These are phyloP conservation scores for Discostella stelligeroides DNA, from an alignment of 108 stramenopile genomes.

Conservation along the genomic window DNA sequence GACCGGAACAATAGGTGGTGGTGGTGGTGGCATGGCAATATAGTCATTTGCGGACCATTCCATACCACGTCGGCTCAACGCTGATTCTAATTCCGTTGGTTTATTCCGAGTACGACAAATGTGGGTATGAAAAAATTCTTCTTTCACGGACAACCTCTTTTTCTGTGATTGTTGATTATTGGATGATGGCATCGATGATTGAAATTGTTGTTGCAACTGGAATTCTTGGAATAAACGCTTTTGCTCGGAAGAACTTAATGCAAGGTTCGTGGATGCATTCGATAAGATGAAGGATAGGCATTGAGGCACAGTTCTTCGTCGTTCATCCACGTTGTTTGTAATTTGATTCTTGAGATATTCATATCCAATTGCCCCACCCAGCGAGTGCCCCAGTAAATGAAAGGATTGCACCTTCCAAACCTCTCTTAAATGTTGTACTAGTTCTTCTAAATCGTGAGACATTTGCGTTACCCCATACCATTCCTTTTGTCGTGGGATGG, in stretches of 20 bases:
- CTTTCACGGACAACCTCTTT: neutral
- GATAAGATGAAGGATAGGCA: constrained; percentile 45
- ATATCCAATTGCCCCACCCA: constrained; percentile 46
- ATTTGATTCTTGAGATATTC: constrained; percentile 27
- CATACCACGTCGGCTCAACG: constrained; percentile 34
- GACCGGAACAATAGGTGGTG: neutral
- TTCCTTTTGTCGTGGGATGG: constrained; percentile 34
- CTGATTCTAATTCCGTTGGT: constrained; percentile 28
- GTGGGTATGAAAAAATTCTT: constrained; percentile 29
- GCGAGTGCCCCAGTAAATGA: constrained; percentile 45
- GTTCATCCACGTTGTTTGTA: neutral
- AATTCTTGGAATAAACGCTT: constrained; percentile 26
- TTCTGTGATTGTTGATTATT: neutral
- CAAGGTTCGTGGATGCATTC: constrained; percentile 44
- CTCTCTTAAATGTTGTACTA: constrained; percentile 28
- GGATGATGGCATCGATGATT: constrained; percentile 11
- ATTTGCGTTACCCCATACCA: constrained; percentile 37
- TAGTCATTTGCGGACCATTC: constrained; percentile 43
- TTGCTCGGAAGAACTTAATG: constrained; percentile 32
- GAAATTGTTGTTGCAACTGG: constrained; percentile 13
- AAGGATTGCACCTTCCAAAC: constrained; percentile 26
- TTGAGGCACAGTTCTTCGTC: constrained; percentile 6
- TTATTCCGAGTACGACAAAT: constrained; percentile 26
- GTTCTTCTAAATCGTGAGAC: constrained; percentile 36
- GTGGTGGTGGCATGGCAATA: constrained; percentile 7